Base-by-base conservation (phyloP, 2,329 filamentous ascomycete species). In the Penicillium expansum region DNA sequence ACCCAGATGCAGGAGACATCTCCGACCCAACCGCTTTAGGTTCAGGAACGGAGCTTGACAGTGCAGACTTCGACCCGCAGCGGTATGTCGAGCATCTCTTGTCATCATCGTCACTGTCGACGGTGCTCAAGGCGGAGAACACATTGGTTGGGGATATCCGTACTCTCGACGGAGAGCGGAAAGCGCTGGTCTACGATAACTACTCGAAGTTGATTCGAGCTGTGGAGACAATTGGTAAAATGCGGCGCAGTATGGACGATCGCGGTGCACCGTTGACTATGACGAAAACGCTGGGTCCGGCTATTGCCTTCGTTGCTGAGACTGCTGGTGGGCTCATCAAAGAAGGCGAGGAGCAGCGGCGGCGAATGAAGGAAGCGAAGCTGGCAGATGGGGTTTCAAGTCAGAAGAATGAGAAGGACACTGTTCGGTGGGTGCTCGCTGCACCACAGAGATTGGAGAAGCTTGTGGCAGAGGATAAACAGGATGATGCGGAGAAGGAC, bases 201-300 rank as follows among this genome's bases (percentile, higher is more conserved):
- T 99, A 97, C 75, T 94, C 89, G 65, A 97, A 97, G 77, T 78
- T 99, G 64, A 97, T 99, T 64, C 85, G 88, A n/a, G 94, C 94
- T 1, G 97, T 95, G 11, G 93, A 96, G 74, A 97, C 93, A 3
- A 99, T 99, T 68, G 84, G 90, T 48, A 91, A 90, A 77, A 80
- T 80, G 78, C 71, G 78, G 32, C 69, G 67, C 56, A 79, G 76
- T 56, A 79, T 80, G 73, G 77, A 79, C 62, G 75, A 77, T 48
- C 69, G 75, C 4, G 70, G 75, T 2, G 71, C 73, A 11, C 75
- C 78, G n/a, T 68, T 79, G 66, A 74, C 73, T 0, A 75, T 79
- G 70, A 77, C 77, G 13, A 78, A 77, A 58, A 77, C 74, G 5
- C 57, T 79, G 37, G 70, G 69, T 4, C 74, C 75, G 30, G 73